phyloP scores from a whole-genome alignment of 1,284 basidiomycete species.

The Sporisorium scitamineum region DNA sequence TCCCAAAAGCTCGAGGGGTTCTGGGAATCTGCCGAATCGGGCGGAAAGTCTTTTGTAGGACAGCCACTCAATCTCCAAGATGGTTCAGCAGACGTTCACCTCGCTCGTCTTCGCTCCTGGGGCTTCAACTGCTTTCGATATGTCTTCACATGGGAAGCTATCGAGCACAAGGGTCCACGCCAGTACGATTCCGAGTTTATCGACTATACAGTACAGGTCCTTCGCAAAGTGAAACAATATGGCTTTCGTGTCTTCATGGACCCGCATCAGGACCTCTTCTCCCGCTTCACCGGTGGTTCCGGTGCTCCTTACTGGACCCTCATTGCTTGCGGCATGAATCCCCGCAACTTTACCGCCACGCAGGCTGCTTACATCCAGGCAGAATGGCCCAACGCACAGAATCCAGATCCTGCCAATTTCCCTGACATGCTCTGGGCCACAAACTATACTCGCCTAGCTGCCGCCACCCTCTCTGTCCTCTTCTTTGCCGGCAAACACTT shows the following conservation, averaged over 20 bases:
- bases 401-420: constrained; percentile 78
- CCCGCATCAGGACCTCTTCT: constrained; percentile 97
- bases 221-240: constrained; percentile 89
- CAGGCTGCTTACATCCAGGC: constrained; percentile 87
- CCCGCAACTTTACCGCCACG: constrained; percentile 84
- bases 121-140: constrained; percentile 94
- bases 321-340: constrained; percentile 89
- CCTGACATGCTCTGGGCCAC: constrained; percentile 97
- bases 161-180: constrained; percentile 93
- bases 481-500: constrained; percentile 92
- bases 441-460: constrained; percentile 88
- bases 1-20: constrained; percentile 78
- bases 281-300: constrained; percentile 93
- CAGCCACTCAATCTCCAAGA: constrained; percentile 82
- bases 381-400: constrained; percentile 80
- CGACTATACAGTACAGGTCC: constrained; percentile 87
- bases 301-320: constrained; percentile 97
- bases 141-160: constrained; percentile 91
- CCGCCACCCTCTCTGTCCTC: constrained; percentile 90
- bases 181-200: constrained; percentile 92
- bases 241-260: constrained; percentile 96
- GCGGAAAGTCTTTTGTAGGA: constrained; percentile 79
- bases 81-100: constrained; percentile 87
- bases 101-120: constrained; percentile 87
- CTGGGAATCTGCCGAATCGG: constrained; percentile 85